A percentile compares a stretch with the other conserved stretches of the same genome.
Evolutionary conservation across 306 rosid genomes (phyloP).

Genomic region (Morella rubra): DNA sequence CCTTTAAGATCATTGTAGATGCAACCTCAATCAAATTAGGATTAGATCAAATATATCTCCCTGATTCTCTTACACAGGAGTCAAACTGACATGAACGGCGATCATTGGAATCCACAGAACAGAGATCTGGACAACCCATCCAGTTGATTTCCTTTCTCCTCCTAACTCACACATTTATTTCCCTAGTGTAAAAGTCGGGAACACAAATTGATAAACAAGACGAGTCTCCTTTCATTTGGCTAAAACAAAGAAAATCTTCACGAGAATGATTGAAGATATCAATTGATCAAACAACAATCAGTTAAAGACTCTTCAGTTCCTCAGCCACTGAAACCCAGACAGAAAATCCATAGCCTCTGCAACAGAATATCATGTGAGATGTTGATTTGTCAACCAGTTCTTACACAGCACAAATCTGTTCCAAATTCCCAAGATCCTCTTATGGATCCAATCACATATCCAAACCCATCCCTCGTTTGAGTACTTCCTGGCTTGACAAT

Average conservation of each 20-base stretch:
- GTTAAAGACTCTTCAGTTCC: constrained; percentile 23
- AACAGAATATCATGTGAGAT: constrained; percentile 15
- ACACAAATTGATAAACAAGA: constrained; percentile 13
- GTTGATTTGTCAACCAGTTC: constrained; percentile 17
- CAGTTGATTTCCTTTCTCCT: constrained; percentile 7
- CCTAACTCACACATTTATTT: constrained; percentile 20
- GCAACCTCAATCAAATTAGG: constrained; percentile 22
- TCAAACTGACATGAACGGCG: constrained; percentile 5
- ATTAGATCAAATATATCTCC: constrained; percentile 25
- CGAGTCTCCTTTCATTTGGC: constrained; percentile 17
- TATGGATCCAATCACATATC: constrained; percentile 28
- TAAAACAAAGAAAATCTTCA: constrained; percentile 17
- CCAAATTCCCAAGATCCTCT: constrained; percentile 16
- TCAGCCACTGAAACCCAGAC: constrained; percentile 31
- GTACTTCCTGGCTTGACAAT: constrained; percentile 31
- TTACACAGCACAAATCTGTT: constrained; percentile 24
- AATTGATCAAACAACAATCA: constrained; percentile 21
- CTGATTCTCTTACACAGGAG: not conserved
- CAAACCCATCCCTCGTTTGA: constrained; percentile 30
- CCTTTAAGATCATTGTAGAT: constrained; percentile 21
- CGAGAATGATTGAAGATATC: constrained; percentile 20
- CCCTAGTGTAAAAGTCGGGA: constrained; percentile 25
- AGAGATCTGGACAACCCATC: not conserved
- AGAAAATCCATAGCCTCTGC: constrained; percentile 20
- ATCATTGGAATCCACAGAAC: not conserved